These are phyloP conservation scores for Canna indica DNA, from an alignment of 176 grass and related monocot genomes.

Conservation along the genomic window DNA sequence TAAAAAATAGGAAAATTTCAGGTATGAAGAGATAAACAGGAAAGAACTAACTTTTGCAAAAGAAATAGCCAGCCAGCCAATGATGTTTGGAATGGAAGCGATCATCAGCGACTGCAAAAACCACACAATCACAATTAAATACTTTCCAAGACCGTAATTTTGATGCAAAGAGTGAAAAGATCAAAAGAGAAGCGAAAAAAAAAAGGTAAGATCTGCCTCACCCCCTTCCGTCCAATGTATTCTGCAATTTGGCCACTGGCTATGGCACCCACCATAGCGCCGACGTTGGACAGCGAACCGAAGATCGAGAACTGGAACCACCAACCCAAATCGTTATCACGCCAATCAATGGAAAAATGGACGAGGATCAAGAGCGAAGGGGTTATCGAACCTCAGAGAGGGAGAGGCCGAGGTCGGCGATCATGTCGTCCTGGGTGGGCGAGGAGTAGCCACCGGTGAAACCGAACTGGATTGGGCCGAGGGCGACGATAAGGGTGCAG, in stretches of 20 bases:
- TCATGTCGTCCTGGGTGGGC: slow-evolving; percentile 79
- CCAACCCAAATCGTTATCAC: background rate
- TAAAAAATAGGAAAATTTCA: too few relatives aligned
- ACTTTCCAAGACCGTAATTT: background rate
- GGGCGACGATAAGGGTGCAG: slow-evolving; percentile 94
- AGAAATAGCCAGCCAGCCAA: slow-evolving; percentile 92
- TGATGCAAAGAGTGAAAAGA: background rate
- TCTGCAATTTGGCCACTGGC: slow-evolving; percentile 89
- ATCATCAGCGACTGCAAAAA: slow-evolving; percentile 75
- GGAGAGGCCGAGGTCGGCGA: slow-evolving; percentile 60
- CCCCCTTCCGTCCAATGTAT: slow-evolving; percentile 89
- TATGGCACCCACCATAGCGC: slow-evolving; percentile 88
- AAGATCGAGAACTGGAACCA: slow-evolving; percentile 75
- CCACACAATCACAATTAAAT: background rate
- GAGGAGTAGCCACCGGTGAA: slow-evolving; percentile 93
- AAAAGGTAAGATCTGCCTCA: slow-evolving; percentile 19
- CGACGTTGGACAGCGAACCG: slow-evolving; percentile 88
- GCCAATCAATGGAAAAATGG: background rate
- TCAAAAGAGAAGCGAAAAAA: background rate
- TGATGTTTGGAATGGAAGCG: slow-evolving; percentile 82
- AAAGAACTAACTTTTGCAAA: slow-evolving; percentile 59
- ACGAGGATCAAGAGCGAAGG: background rate
- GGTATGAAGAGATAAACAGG: background rate
- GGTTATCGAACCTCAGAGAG: slow-evolving; percentile 50
- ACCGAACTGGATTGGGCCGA: slow-evolving; percentile 93